phyloP scores from a whole-genome alignment of 441 rosid species.

The Theobroma grandiflorum region DNA sequence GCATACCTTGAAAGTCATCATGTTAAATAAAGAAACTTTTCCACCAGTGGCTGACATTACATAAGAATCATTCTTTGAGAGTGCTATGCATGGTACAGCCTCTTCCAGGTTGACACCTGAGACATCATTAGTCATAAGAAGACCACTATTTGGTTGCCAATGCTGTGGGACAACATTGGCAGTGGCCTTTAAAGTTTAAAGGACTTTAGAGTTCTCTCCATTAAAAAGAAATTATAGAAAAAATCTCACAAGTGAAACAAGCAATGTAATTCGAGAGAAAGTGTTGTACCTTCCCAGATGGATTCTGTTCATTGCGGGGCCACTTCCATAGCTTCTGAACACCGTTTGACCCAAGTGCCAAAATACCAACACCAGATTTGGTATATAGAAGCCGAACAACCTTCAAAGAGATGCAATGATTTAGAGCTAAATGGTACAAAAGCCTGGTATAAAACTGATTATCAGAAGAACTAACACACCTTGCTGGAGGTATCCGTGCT shows the following conservation, averaged over 20 bases:
- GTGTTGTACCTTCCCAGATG: conserved; percentile 69
- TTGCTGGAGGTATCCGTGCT: conserved; percentile 73
- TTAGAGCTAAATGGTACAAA: conserved; percentile 25
- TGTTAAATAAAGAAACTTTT: conserved; percentile 84
- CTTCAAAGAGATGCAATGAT: conserved; percentile 42
- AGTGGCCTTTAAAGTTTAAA: conserved; percentile 72
- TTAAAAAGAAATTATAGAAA: neutral
- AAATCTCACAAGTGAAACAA: neutral
- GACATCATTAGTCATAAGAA: conserved; percentile 85
- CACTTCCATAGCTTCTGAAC: conserved; percentile 93
- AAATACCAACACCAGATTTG: conserved; percentile 81
- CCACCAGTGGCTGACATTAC: conserved; percentile 97
- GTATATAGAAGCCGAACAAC: conserved; percentile 88
- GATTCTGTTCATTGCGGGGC: conserved; percentile 81
- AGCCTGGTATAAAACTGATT: conserved; percentile 7
- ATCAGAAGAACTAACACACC: conserved; percentile 47
- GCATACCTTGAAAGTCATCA: conserved; percentile 89
- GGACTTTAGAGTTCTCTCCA: conserved; percentile 35
- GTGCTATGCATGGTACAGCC: conserved; percentile 91
- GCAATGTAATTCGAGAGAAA: conserved; percentile 1
- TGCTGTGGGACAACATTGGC: conserved; percentile 77
- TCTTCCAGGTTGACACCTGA: conserved; percentile 85
- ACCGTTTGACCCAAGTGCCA: conserved; percentile 89
- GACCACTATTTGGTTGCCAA: conserved; percentile 96
- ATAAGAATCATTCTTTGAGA: conserved; percentile 89